Conservation (phyloP, 345 rosid genomes). For the Populus davidiana region DNA sequence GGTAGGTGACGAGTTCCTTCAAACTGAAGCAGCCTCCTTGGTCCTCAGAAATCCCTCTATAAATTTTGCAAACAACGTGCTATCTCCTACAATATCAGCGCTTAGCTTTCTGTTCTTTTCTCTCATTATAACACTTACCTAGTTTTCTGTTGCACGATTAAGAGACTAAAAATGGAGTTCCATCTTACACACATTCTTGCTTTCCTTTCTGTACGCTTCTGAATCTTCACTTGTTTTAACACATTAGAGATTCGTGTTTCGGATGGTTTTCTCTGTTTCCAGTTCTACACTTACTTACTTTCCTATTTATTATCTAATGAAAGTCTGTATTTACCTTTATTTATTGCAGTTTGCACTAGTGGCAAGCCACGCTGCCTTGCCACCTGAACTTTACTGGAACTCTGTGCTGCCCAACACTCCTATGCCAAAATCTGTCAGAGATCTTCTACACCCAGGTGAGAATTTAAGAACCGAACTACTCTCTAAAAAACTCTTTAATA, state of each 20-base stretch:
- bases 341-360: slow-evolving; percentile 41
- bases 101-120: neutral
- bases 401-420: slow-evolving; percentile 50
- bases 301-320: neutral
- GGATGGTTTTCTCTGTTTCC: neutral
- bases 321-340: neutral
- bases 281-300: neutral
- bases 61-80: slow-evolving; percentile 10
- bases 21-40: neutral
- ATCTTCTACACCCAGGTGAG: slow-evolving; percentile 44
- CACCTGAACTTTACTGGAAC: slow-evolving; percentile 60
- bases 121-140: neutral
- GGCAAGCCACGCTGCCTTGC: slow-evolving; percentile 43
- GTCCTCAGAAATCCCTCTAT: slow-evolving; percentile 8
- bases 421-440: slow-evolving; percentile 52
- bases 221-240: neutral
- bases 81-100: slow-evolving; percentile 10
- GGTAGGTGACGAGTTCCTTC: slow-evolving; percentile 8
- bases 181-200: slow-evolving; percentile 27
- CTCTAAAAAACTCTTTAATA: neutral
- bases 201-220: slow-evolving; percentile 31
- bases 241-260: neutral
- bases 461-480: neutral
- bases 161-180: slow-evolving; percentile 29
- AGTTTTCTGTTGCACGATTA: too few species aligned